These are phyloP conservation scores for Chlorella sp. DNA, from an alignment of 139 green algal genomes.

Conservation along the genomic window DNA sequence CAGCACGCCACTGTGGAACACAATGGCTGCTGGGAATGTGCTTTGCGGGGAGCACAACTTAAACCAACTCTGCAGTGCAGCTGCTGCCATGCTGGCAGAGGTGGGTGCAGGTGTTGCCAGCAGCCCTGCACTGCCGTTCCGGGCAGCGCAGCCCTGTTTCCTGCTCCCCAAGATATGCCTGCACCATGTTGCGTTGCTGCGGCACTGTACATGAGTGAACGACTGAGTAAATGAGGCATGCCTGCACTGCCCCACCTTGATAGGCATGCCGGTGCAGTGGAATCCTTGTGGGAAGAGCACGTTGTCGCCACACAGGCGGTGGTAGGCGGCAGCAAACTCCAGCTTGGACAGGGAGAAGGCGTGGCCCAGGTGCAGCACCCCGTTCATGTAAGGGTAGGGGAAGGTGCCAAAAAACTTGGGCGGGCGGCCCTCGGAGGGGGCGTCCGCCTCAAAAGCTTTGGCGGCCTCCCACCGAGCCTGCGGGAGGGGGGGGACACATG, in stretches of 20 bases:
- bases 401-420: slow-evolving; percentile 99
- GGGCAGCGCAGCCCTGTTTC: background rate
- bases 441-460: slow-evolving; percentile 90
- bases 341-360: slow-evolving; percentile 98
- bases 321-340: slow-evolving; percentile 96
- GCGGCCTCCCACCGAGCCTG: slow-evolving; percentile 86
- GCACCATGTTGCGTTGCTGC: no score
- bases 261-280: slow-evolving; percentile 99
- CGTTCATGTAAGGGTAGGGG: slow-evolving; percentile 99
- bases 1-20: no score
- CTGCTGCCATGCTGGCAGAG: no score
- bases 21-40: no score
- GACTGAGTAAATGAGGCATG: no score
- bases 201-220: no score
- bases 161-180: background rate
- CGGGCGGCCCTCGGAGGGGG: slow-evolving; percentile 62
- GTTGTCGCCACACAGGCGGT: slow-evolving; percentile 89
- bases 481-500: background rate
- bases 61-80: no score
- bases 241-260: slow-evolving; percentile 81
- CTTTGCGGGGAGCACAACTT: no score
- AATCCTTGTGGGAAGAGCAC: slow-evolving; percentile 98
- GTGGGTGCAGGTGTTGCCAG: no score
- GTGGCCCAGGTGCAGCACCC: slow-evolving; percentile 97
- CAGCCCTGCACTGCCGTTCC: no score